These are phyloP conservation scores for Evansstolkia leycettana DNA, from an alignment of 495 filamentous ascomycete species.

Conservation along the genomic window DNA sequence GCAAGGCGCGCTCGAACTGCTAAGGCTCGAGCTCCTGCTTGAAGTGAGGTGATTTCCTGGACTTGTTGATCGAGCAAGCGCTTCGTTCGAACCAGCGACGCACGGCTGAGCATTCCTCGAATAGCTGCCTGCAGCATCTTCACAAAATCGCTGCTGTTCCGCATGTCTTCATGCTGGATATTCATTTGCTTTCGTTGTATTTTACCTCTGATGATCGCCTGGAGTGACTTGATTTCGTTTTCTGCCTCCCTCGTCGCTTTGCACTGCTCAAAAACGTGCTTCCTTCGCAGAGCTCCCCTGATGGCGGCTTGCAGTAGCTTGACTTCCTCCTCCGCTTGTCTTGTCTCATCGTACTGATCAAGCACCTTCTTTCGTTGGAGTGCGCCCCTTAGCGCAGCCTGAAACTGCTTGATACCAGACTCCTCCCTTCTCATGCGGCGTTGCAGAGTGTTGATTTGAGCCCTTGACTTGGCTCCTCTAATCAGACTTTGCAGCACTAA, in stretches of 20 bases:
- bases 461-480: conserved; percentile 62
- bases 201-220: conserved; percentile 48
- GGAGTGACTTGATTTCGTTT: conserved; percentile 40
- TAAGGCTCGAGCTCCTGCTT: conserved; percentile 30
- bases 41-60: conserved; percentile 28
- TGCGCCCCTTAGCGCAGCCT: conserved; percentile 50
- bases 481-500: conserved; percentile 74
- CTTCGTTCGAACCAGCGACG: conserved; percentile 23
- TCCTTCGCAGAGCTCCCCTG: conserved; percentile 40
- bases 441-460: conserved; percentile 51
- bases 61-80: conserved; percentile 17
- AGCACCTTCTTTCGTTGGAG: conserved; percentile 36
- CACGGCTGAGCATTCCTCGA: conserved; percentile 39
- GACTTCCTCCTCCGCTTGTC: conserved; percentile 36
- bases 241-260: conserved; percentile 29
- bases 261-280: conserved; percentile 24
- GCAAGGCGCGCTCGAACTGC: conserved; percentile 18
- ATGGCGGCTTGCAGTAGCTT: conserved; percentile 60
- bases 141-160: conserved; percentile 13
- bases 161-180: conserved; percentile 38
- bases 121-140: conserved; percentile 34
- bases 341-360: conserved; percentile 34
- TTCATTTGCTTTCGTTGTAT: conserved; percentile 37
- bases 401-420: conserved; percentile 44
- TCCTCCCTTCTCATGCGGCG: conserved; percentile 45